These are phyloP conservation scores for Salmacisia buchloeana DNA, from an alignment of 1,284 basidiomycete species.

Conservation along the genomic window DNA sequence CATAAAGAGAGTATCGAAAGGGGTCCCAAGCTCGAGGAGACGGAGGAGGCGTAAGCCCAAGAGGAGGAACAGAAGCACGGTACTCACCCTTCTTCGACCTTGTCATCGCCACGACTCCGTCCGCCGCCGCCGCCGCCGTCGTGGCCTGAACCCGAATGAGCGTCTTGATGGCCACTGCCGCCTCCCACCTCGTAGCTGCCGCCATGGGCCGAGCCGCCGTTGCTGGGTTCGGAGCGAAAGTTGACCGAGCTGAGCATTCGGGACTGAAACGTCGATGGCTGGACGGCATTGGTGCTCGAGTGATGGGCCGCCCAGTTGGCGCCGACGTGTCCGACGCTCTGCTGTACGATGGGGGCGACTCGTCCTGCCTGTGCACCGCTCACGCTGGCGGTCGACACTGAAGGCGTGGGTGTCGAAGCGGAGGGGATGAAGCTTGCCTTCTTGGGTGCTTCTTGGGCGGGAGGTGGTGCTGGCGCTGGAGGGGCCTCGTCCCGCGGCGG, in stretches of 20 bases:
- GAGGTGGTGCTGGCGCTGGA: background rate
- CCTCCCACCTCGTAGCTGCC: background rate
- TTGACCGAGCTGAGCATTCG: conserved; percentile 6
- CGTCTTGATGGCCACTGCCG: background rate
- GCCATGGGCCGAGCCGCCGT: background rate
- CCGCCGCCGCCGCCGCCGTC: background rate
- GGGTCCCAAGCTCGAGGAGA: background rate
- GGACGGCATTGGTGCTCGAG: conserved; percentile 25
- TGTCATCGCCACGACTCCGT: conserved; percentile 42
- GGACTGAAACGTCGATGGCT: conserved; percentile 10
- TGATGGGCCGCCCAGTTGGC: conserved; percentile 10
- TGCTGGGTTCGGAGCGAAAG: background rate
- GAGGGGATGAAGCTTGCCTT: conserved; percentile 18
- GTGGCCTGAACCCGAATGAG: no score
- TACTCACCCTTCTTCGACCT: conserved; percentile 59
- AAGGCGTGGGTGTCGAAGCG: background rate
- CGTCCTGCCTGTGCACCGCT: no score
- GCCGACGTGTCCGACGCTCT: conserved; percentile 18
- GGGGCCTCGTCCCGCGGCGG: no score
- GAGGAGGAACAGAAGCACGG: background rate
- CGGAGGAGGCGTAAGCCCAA: background rate
- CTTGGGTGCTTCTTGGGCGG: background rate
- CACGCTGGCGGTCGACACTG: no score
- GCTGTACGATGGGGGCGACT: no score
- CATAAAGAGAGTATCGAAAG: no score